Evolutionary conservation across 1,139 yeast genomes (phyloP).

Genomic region (Debaryomyces fabryi): DNA sequence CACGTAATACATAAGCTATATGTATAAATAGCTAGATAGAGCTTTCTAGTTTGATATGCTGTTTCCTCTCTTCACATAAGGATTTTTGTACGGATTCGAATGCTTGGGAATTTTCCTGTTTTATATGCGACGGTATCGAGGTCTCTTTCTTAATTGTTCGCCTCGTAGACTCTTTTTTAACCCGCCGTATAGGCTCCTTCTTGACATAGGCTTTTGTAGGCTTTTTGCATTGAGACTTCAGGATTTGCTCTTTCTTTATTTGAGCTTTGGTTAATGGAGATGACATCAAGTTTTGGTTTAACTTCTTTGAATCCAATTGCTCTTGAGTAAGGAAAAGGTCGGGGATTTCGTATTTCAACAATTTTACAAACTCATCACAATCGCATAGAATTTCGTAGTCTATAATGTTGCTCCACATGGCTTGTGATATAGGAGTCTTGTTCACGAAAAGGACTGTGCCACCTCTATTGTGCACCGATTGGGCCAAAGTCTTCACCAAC

Average conservation of each 20-base stretch:
- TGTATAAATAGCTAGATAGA: neutral
- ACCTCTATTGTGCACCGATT: slow-evolving; percentile 57
- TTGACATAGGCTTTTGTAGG: slow-evolving; percentile 13
- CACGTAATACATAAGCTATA: slow-evolving; percentile 3
- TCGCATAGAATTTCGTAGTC: slow-evolving; percentile 79
- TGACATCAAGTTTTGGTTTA: slow-evolving; percentile 24
- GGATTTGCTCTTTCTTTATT: slow-evolving; percentile 13
- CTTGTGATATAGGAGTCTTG: slow-evolving; percentile 49
- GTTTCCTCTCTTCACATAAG: neutral
- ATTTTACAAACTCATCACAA: slow-evolving; percentile 77
- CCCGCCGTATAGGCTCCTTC: slow-evolving; percentile 16
- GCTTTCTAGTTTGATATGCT: neutral
- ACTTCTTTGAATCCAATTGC: slow-evolving; percentile 48
- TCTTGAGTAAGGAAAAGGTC: slow-evolving; percentile 59
- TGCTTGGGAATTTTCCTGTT: slow-evolving; percentile 6
- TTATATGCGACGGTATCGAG: slow-evolving; percentile 3
- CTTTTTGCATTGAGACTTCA: slow-evolving; percentile 6
- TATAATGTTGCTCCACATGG: slow-evolving; percentile 57
- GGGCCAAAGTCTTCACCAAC: slow-evolving; percentile 61
- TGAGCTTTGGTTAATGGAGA: slow-evolving; percentile 11
- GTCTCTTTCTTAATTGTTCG: slow-evolving; percentile 5
- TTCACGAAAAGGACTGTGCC: slow-evolving; percentile 70
- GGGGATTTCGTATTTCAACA: slow-evolving; percentile 55
- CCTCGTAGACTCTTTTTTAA: slow-evolving; percentile 4
- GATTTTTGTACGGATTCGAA: neutral